Base-by-base conservation (phyloP, 2,329 filamentous ascomycete species). In the Epichloe sp. region DNA sequence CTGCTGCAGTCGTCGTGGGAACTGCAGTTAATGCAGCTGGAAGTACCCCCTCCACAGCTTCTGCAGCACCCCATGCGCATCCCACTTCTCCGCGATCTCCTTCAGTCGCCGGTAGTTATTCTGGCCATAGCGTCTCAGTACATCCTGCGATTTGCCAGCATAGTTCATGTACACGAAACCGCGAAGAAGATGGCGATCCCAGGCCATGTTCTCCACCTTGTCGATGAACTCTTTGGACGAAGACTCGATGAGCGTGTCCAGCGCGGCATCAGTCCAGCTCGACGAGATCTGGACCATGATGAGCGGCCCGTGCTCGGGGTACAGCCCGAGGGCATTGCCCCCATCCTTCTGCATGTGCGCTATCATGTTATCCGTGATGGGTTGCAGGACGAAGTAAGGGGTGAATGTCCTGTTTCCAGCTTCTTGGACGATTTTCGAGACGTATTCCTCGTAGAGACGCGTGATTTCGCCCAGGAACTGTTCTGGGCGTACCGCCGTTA, bases 141-240 rank as follows among this genome's bases (percentile, higher is more conserved):
- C 66, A 26, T 70, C 57, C 54, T 76, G 71, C 26, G 62, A 61
- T 37, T 60, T 57, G 8, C 65, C 63, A 1, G 71, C 71, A 49
- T 76, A 76, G 56, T 76, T 75, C 46, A 71, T 63, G 55, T 74
- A 75, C 17, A 75, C 52, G 36, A 63, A 73, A 1, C 62, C 61
- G 48, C 68, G 62, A 40, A 11, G 10, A n/a, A 41, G 17, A 1
- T 65, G 58, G 0, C 69, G 53, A 0, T 63, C 64, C 6, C 60
- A 57, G 12, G 68, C 47, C 2, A 64, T 56, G 1, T 60, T 61
- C 12, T 58, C 54, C 5, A 57, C 58, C 3, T 58, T 57, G 11
- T 56, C 53, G 7, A 65, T 48, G 4, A 72, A 58, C 2, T 53
- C 51, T 19, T 62, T 57, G n/a, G 74, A 69, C 12, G 68, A 63